Evolutionary conservation across 768 basidiomycete genomes (phyloP).

Genomic region (Kwoniella sp.): DNA sequence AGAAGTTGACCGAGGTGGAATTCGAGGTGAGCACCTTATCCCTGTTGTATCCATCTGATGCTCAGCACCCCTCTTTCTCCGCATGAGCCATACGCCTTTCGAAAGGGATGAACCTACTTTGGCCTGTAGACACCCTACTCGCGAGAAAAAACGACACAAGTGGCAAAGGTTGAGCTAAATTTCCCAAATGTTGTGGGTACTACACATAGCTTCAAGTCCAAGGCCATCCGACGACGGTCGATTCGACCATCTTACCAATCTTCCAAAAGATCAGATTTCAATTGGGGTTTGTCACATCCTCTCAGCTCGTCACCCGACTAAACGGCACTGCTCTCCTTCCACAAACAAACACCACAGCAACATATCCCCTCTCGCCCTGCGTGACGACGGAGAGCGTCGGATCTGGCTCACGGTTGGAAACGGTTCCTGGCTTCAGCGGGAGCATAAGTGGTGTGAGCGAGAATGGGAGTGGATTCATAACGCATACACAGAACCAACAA

Average conservation of each 20-base stretch:
- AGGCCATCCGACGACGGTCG: conserved; percentile 12
- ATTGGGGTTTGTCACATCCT: conserved; percentile 34
- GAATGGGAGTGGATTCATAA: neutral
- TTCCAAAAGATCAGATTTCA: conserved; percentile 36
- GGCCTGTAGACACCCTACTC: neutral
- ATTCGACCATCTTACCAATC: conserved; percentile 26
- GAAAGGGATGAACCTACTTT: neutral
- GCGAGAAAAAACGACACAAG: no score
- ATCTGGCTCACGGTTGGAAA: neutral
- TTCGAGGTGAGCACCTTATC: conserved; percentile 37
- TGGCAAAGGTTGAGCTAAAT: conserved; percentile 5
- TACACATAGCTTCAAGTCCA: conserved; percentile 29
- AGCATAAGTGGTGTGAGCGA: neutral
- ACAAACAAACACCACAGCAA: neutral
- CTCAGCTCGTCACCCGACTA: conserved; percentile 36
- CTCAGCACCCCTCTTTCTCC: neutral
- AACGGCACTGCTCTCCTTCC: conserved; percentile 13
- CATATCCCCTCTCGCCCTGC: neutral
- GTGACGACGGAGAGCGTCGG: neutral
- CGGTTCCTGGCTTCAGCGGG: neutral
- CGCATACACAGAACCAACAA: neutral
- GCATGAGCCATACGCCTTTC: neutral
- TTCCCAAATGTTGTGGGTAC: neutral
- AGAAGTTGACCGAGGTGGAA: conserved; percentile 35
- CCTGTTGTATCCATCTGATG: no score